Conservation (phyloP, 306 rosid species). For the Hylodesmum podocarpum region DNA sequence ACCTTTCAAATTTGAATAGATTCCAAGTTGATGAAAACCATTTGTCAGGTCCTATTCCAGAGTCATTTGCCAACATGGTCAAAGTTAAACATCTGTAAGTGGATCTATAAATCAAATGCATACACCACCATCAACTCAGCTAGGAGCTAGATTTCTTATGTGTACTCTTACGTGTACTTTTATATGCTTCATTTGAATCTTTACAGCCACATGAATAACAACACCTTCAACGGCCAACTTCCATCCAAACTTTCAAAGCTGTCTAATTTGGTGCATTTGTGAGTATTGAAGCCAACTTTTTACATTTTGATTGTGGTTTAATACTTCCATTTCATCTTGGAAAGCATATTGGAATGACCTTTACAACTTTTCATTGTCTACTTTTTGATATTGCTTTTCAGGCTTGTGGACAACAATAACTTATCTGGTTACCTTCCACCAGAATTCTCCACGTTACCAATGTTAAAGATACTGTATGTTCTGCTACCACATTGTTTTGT, state of each 20-base stretch:
- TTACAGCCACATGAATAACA: constrained; percentile 70
- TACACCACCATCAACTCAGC: constrained; percentile 19
- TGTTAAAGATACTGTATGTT: constrained; percentile 53
- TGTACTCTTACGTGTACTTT: constrained; percentile 8
- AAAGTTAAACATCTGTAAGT: constrained; percentile 57
- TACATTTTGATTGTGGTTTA: constrained; percentile 2
- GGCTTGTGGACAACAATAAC: constrained; percentile 65
- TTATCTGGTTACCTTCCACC: constrained; percentile 55
- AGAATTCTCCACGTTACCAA: constrained; percentile 36
- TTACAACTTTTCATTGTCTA: not conserved
- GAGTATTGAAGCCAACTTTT: constrained; percentile 39
- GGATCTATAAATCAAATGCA: constrained; percentile 21
- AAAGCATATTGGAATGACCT: not conserved
- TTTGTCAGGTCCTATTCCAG: constrained; percentile 56
- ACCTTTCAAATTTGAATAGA: constrained; percentile 44
- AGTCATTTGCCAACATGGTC: constrained; percentile 49
- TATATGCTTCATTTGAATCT: constrained; percentile 28
- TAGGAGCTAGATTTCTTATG: constrained; percentile 22
- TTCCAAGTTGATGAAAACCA: constrained; percentile 53
- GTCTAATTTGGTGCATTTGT: constrained; percentile 48
- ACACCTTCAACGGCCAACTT: constrained; percentile 53
- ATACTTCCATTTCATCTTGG: not conserved
- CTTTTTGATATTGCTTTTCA: constrained; percentile 35
- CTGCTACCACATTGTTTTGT: constrained; percentile 17
- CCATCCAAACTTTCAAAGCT: constrained; percentile 50